Evolutionary conservation across 2,329 filamentous ascomycete genomes (phyloP), one percentile per base, ranked within the genome.

Genomic region (Rutstroemia sp.): DNA sequence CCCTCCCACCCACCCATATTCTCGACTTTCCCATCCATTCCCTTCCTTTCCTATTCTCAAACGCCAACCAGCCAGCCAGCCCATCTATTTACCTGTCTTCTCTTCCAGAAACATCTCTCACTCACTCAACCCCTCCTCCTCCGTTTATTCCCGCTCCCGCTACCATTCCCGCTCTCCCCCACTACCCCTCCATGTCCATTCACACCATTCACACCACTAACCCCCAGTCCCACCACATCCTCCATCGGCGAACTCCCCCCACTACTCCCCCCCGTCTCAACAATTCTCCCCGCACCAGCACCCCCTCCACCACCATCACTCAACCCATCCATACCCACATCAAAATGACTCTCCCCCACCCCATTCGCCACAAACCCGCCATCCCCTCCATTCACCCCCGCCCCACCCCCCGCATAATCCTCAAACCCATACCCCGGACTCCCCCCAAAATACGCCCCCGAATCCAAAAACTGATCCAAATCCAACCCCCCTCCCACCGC

Each of bases 381-480:
- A 25, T 64, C 63, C 17, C 57, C 57, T 45, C 42, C 57, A n/a
- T 25, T 48, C 23, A 36, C 56, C 38, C 48, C 30, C 10, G 54
- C 54, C 2, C 39, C 48, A 38, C 40, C 9, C 55, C 8, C 58
- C 38, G 10, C 61, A 58, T 61, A 63, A 36, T 57, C 50, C 47
- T 62, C 52, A 55, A 58, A 65, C 19, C 54, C 48, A 30, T 30
- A 30, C 27, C 27, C 50, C 3, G 65, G 65, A 60, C 64, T 65
- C 38, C 64, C 63, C 8, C 60, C 62, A 27, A 67, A 67, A 59
- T 79, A 79, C 9, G 73, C 73, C 16, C 66, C 70, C 2, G 69
- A 39, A 57, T 77, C 70, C 6, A 77, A 66, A 60, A 73, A 82
- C 63, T 81, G 76, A 50, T 81, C 78, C 5, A 80, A 68, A 55